A percentile compares a stretch with the other conserved stretches of the same genome.
phyloP scores from a whole-genome alignment of 305 asterid species.

The Fraxinus xanthoxyloides region DNA sequence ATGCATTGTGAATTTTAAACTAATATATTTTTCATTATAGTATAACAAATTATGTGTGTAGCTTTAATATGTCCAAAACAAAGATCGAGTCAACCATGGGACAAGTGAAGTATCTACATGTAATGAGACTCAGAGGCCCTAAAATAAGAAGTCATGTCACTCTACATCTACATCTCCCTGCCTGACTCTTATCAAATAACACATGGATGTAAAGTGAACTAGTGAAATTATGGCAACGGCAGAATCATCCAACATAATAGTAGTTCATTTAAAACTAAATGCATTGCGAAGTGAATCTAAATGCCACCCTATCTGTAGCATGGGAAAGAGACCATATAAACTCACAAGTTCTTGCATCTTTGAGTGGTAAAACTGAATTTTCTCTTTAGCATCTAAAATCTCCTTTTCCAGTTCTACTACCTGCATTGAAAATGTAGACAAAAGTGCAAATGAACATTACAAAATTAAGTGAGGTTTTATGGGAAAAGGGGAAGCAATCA shows the following conservation, averaged over 20 bases:
- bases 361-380: conserved; percentile 75
- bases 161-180: background rate
- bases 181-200: background rate
- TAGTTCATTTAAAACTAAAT: background rate
- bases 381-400: conserved; percentile 78
- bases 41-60: conserved; percentile 4
- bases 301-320: conserved; percentile 8
- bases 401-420: conserved; percentile 95
- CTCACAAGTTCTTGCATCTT: conserved; percentile 99
- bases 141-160: background rate
- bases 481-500: conserved; percentile 7
- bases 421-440: conserved; percentile 40
- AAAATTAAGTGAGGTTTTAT: conserved; percentile 9
- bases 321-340: conserved; percentile 24
- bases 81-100: background rate
- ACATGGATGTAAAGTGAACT: background rate
- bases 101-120: background rate
- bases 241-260: background rate
- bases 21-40: conserved; percentile 1
- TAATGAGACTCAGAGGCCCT: background rate
- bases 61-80: conserved; percentile 1
- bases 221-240: background rate
- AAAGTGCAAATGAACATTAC: conserved; percentile 15
- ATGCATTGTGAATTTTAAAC: conserved; percentile 13
- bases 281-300: background rate